These are phyloP conservation scores for Closterium sp. DNA, from an alignment of 139 green algal genomes.

Conservation along the genomic window DNA sequence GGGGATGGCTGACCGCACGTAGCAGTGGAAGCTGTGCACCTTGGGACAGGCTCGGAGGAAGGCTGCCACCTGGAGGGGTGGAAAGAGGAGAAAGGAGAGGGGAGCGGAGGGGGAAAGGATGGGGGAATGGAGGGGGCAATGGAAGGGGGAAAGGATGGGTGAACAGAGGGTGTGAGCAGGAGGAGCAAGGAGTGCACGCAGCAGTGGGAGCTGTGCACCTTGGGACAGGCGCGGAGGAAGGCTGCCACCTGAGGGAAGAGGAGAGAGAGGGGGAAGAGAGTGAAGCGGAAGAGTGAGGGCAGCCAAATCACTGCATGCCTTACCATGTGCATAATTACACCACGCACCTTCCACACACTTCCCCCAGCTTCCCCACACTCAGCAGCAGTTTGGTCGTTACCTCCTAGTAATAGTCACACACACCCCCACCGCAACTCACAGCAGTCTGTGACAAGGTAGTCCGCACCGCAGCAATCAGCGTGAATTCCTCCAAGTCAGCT, in stretches of 20 bases:
- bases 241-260: not conserved
- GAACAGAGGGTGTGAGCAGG: not conserved
- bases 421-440: too few species aligned
- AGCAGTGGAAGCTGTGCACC: conserved; percentile 12
- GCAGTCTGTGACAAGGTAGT: too few species aligned
- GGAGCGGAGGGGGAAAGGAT: not conserved
- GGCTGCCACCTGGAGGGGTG: conserved; percentile 1
- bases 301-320: not conserved
- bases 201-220: not conserved
- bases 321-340: too few species aligned
- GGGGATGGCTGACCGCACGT: not conserved
- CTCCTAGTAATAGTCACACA: too few species aligned
- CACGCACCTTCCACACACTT: too few species aligned
- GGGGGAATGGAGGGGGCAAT: not conserved
- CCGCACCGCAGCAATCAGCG: conserved; percentile 15
- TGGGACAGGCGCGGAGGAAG: conserved; percentile 16
- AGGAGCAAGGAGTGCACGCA: conserved; percentile 7
- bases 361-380: too few species aligned
- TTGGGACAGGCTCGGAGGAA: conserved; percentile 20
- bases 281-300: too few species aligned
- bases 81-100: too few species aligned
- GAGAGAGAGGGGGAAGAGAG: too few species aligned
- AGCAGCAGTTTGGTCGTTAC: too few species aligned
- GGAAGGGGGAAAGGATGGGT: not conserved
- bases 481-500: conserved; percentile 17